Conservation (phyloP, 2,329 filamentous ascomycete species). For the Nemania sp. region DNA sequence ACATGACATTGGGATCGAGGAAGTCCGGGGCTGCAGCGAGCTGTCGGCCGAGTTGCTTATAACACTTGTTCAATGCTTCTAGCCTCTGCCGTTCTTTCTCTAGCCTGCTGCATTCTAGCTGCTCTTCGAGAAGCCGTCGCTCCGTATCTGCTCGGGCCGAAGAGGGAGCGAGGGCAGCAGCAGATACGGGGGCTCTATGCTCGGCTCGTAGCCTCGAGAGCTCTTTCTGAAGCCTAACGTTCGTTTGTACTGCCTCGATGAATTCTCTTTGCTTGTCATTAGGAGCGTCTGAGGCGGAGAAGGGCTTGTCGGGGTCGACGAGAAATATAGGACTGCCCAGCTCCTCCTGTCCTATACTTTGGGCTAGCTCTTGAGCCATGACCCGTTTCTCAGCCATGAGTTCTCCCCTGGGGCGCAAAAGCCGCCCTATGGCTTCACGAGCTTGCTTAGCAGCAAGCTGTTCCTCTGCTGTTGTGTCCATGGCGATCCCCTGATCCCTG, state of each 20-base stretch:
- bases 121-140: slow-evolving; percentile 58
- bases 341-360: slow-evolving; percentile 59
- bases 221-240: slow-evolving; percentile 63
- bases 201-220: slow-evolving; percentile 57
- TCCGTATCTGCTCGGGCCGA: slow-evolving; percentile 43
- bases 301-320: slow-evolving; percentile 54
- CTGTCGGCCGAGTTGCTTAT: slow-evolving; percentile 64
- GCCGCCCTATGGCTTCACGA: slow-evolving; percentile 62
- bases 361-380: slow-evolving; percentile 65
- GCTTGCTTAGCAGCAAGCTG: slow-evolving; percentile 52
- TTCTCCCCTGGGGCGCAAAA: slow-evolving; percentile 69
- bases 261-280: slow-evolving; percentile 67
- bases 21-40: slow-evolving; percentile 64
- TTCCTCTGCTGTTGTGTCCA: slow-evolving; percentile 46
- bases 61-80: slow-evolving; percentile 61
- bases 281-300: slow-evolving; percentile 54
- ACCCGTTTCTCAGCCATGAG: slow-evolving; percentile 67
- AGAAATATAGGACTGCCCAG: slow-evolving; percentile 63
- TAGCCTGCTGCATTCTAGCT: slow-evolving; percentile 64
- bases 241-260: slow-evolving; percentile 64
- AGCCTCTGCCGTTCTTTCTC: slow-evolving; percentile 65
- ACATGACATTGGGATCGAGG: slow-evolving; percentile 63
- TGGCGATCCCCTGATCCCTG: slow-evolving; percentile 40
- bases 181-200: slow-evolving; percentile 41
- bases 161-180: slow-evolving; percentile 34